Percentiles rank a stretch among this genome's conserved stretches.
Evolutionary conservation across 805 yeast species (phyloP).

Genomic region (Candida glaebosa): DNA sequence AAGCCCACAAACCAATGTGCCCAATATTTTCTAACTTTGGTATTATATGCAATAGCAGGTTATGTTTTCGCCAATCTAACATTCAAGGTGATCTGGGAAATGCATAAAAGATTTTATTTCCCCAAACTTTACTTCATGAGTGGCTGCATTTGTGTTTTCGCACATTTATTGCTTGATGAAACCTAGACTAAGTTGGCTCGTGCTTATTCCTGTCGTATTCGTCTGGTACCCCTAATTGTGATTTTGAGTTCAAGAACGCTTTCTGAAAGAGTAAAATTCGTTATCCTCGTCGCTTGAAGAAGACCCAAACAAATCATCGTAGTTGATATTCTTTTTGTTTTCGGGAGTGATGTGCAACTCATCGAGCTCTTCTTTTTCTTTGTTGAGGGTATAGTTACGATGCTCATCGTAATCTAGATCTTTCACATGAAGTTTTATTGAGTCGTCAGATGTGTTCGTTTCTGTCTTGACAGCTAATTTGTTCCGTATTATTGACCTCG

Average conservation of each 20-base stretch:
- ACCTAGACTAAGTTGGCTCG: too few species aligned
- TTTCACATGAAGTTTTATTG: background rate
- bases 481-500: conserved; percentile 1
- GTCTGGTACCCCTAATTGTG: too few species aligned
- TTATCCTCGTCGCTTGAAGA: background rate
- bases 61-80: too few species aligned
- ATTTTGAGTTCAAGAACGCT: background rate
- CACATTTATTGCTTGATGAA: too few species aligned
- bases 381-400: background rate
- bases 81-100: too few species aligned
- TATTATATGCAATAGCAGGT: too few species aligned
- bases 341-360: background rate
- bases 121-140: too few species aligned
- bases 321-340: background rate
- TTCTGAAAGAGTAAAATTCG: background rate
- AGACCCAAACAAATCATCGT: background rate
- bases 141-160: too few species aligned
- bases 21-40: too few species aligned
- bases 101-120: too few species aligned
- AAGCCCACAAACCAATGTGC: too few species aligned
- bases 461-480: background rate
- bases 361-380: background rate
- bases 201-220: too few species aligned
- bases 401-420: background rate
- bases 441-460: background rate